Percentiles rank a stretch among this genome's conserved stretches.
phyloP scores from a whole-genome alignment of 441 rosid species.

The Aleurites moluccanus region DNA sequence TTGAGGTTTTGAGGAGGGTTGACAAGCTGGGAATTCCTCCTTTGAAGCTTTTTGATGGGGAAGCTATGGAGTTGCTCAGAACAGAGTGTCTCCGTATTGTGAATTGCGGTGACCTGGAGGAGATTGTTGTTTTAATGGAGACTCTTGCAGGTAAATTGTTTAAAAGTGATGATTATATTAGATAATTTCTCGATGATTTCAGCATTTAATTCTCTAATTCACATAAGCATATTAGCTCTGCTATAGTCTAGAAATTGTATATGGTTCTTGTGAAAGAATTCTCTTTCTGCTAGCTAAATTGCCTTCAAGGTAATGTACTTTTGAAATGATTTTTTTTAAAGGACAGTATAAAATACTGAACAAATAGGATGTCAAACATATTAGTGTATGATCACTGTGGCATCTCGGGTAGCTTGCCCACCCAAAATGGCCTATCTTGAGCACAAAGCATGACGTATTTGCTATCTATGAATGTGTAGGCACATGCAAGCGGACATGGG shows the following conservation, averaged over 20 bases:
- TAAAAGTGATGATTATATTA: neutral
- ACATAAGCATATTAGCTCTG: neutral
- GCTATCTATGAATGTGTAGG: neutral
- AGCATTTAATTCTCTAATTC: neutral
- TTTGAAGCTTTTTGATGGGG: constrained; percentile 46
- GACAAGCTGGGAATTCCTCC: constrained; percentile 62
- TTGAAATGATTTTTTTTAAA: neutral
- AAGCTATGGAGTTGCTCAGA: constrained; percentile 44
- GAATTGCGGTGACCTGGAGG: constrained; percentile 48
- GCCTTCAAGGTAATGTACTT: neutral
- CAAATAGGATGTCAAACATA: neutral
- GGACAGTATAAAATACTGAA: neutral
- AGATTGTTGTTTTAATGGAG: constrained; percentile 65
- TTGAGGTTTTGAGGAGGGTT: constrained; percentile 51
- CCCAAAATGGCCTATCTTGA: neutral
- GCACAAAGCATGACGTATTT: neutral
- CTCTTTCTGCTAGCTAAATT: neutral
- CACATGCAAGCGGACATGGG: too few relatives aligned
- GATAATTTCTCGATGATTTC: too few relatives aligned
- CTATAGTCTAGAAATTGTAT: neutral
- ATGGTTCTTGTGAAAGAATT: neutral
- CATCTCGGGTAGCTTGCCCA: neutral
- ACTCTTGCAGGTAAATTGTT: constrained; percentile 56
- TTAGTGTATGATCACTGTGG: neutral
- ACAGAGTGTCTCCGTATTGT: constrained; percentile 54